These are phyloP conservation scores for Planoprotostelium fungivorum DNA, from an alignment of 78 protist genomes.

Conservation along the genomic window DNA sequence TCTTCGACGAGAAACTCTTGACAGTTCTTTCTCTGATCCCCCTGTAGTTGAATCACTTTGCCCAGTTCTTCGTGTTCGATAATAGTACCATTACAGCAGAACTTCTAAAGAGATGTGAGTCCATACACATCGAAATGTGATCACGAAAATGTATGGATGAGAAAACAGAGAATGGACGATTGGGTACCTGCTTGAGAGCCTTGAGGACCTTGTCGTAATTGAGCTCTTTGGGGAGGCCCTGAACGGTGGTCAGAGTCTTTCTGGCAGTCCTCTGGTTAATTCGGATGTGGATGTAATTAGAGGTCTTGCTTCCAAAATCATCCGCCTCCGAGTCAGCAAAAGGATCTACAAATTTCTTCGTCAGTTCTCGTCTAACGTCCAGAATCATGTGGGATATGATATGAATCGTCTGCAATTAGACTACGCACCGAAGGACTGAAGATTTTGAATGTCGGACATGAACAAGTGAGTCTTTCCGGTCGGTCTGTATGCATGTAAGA, in stretches of 20 bases:
- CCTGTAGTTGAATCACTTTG: conserved; percentile 69
- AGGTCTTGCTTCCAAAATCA: conserved; percentile 21
- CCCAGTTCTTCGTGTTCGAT: conserved; percentile 57
- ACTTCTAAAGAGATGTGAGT: conserved; percentile 8
- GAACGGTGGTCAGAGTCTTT: conserved; percentile 67
- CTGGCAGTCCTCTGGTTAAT: conserved; percentile 79
- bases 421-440: neutral
- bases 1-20: conserved; percentile 45
- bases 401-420: too few relatives aligned
- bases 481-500: neutral
- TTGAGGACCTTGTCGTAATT: conserved; percentile 38
- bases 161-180: neutral
- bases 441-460: neutral
- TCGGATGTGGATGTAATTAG: conserved; percentile 67
- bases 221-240: conserved; percentile 33
- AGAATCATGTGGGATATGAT: neutral
- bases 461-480: neutral
- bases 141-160: too few relatives aligned
- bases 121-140: too few relatives aligned
- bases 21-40: conserved; percentile 61
- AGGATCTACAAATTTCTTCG: conserved; percentile 28
- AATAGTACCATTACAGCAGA: conserved; percentile 65
- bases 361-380: neutral
- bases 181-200: conserved; percentile 40
- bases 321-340: conserved; percentile 38